Conservation (phyloP, 805 yeast genomes). For the Yamadazyma philogaea region DNA sequence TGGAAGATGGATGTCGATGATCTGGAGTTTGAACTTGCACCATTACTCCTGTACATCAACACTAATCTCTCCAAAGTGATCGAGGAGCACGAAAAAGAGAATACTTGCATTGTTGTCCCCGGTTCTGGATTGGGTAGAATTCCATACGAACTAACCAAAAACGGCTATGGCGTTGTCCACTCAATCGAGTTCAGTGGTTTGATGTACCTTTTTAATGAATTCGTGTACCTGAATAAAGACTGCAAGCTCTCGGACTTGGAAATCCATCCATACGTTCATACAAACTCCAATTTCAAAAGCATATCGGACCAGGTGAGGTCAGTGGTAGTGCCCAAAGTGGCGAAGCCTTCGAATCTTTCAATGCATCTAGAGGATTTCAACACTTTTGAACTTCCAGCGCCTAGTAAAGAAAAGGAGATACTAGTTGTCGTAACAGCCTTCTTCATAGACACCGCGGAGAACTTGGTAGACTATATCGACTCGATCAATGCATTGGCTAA, state of each 20-base stretch:
- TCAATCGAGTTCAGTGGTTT: conserved; percentile 74
- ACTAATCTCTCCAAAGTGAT: conserved; percentile 36
- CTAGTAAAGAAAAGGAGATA: conserved; percentile 31
- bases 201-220: conserved; percentile 70
- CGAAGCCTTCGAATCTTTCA: conserved; percentile 46
- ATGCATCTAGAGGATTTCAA: conserved; percentile 64
- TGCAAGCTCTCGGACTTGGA: conserved; percentile 19
- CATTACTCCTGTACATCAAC: conserved; percentile 52
- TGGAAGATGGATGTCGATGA: conserved; percentile 48
- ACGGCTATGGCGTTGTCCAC: conserved; percentile 48
- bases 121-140: conserved; percentile 86
- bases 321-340: conserved; percentile 20
- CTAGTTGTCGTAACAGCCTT: conserved; percentile 65
- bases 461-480: conserved; percentile 71
- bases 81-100: conserved; percentile 24
- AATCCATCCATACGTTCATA: conserved; percentile 53
- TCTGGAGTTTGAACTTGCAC: conserved; percentile 31
- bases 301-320: conserved; percentile 51
- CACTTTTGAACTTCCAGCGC: conserved; percentile 38
- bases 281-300: conserved; percentile 61
- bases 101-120: conserved; percentile 66
- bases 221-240: conserved; percentile 37
- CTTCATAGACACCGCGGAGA: conserved; percentile 91
- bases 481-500: conserved; percentile 42
- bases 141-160: conserved; percentile 58